Conservation (phyloP, 192 early-diverging fungal species). For the Podila minutissima region DNA sequence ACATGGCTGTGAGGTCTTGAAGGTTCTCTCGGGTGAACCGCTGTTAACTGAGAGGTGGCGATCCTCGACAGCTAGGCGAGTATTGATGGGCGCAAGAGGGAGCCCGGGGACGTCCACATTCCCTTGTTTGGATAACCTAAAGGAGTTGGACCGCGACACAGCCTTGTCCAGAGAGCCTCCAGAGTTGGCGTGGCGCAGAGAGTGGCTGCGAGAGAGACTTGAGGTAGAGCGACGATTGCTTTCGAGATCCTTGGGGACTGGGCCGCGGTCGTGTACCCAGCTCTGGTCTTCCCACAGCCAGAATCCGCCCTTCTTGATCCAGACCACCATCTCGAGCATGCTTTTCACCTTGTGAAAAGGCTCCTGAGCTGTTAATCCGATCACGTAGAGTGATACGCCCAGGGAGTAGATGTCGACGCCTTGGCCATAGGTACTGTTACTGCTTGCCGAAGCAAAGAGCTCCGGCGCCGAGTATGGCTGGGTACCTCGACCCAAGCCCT, state of each 20-base stretch:
- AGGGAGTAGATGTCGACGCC: constrained; percentile 61
- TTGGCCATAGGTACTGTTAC: constrained; percentile 13
- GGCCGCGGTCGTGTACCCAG: constrained; percentile 49
- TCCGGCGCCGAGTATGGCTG: constrained; percentile 68
- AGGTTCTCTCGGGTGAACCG: neutral
- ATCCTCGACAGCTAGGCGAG: constrained; percentile 14
- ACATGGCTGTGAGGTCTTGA: constrained; percentile 3
- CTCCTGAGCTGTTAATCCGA: constrained; percentile 65
- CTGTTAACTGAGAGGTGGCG: neutral
- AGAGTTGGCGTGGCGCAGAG: constrained; percentile 7
- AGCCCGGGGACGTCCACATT: neutral
- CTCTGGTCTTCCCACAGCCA: constrained; percentile 66
- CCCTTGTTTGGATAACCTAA: neutral
- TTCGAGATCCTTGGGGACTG: constrained; percentile 20
- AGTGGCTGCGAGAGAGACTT: constrained; percentile 3
- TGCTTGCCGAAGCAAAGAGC: constrained; percentile 49
- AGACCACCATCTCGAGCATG: constrained; percentile 68
- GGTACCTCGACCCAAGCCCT: constrained; percentile 49
- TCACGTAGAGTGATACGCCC: constrained; percentile 66
- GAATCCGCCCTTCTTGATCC: constrained; percentile 68
- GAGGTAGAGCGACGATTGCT: constrained; percentile 19
- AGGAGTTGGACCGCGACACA: neutral
- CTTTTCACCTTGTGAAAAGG: constrained; percentile 66
- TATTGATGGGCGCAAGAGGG: constrained; percentile 38
- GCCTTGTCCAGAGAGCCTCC: neutral